Conservation (phyloP, 257 asterid species). For the Fraxinus quadrangulata region DNA sequence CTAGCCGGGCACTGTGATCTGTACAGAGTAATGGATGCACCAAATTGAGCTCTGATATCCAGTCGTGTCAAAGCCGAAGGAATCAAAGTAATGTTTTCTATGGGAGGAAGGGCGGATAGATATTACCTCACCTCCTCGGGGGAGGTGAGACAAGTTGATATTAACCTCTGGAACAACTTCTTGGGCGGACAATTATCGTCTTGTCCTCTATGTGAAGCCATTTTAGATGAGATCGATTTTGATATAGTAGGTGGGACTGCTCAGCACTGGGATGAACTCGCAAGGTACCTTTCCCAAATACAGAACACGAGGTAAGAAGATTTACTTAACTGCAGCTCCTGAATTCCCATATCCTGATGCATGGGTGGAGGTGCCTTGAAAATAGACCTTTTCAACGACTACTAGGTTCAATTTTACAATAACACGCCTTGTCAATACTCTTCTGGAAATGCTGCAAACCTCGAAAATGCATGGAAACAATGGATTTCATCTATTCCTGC, state of each 20-base stretch:
- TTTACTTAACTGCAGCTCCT: conserved; percentile 56
- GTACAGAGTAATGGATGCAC: conserved; percentile 41
- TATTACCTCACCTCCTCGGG: conserved; percentile 45
- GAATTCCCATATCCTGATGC: conserved; percentile 65
- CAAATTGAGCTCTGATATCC: conserved; percentile 41
- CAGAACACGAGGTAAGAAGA: conserved; percentile 46
- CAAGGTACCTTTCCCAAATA: conserved; percentile 34
- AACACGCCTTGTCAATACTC: conserved; percentile 57
- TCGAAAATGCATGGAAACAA: conserved; percentile 39
- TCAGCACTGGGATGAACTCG: conserved; percentile 60
- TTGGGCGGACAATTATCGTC: conserved; percentile 45
- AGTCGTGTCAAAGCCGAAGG: conserved; percentile 49
- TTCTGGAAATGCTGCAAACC: conserved; percentile 18
- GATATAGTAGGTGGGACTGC: conserved; percentile 54
- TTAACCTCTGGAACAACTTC: conserved; percentile 53
- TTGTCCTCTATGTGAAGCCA: conserved; percentile 47
- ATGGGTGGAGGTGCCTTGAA: conserved; percentile 47
- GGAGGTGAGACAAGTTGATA: conserved; percentile 50
- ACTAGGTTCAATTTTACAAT: conserved; percentile 66
- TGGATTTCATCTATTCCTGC: conserved; percentile 52
- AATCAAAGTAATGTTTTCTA: conserved; percentile 50
- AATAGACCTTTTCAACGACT: conserved; percentile 58
- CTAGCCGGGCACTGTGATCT: conserved; percentile 71
- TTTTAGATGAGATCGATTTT: conserved; percentile 60
- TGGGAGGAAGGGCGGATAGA: conserved; percentile 54